phyloP scores from a whole-genome alignment of 106 monocot genomes.

The Acanthochlamys bracteata region DNA sequence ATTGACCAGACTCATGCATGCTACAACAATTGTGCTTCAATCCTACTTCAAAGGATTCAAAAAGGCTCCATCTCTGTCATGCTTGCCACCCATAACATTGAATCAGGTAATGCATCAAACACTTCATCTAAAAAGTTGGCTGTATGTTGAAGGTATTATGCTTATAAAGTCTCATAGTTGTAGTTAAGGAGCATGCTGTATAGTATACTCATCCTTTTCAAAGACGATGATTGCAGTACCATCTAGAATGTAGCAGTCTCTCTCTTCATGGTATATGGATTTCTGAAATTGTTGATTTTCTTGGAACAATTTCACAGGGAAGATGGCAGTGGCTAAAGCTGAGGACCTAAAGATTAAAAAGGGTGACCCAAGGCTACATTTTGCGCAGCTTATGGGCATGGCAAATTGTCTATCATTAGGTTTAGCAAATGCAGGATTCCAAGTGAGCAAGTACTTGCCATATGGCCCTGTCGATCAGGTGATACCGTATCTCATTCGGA shows the following conservation, averaged over 20 bases:
- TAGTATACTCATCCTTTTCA: too few relatives aligned
- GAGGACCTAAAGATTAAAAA: conserved; percentile 56
- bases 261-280: too few relatives aligned
- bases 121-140: not conserved
- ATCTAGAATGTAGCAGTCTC: too few relatives aligned
- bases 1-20: conserved; percentile 67
- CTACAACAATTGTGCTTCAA: conserved; percentile 55
- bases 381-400: conserved; percentile 97
- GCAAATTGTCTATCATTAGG: conserved; percentile 74
- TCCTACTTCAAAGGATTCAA: conserved; percentile 55
- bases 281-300: too few relatives aligned
- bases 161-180: not conserved
- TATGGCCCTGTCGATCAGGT: conserved; percentile 85
- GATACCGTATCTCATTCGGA: conserved; percentile 77
- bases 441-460: conserved; percentile 88
- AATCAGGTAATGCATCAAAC: conserved; percentile 42
- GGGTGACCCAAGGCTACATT: conserved; percentile 53
- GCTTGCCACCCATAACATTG: conserved; percentile 88
- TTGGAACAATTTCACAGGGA: conserved; percentile 20
- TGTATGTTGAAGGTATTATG: not conserved
- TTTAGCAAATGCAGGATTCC: conserved; percentile 72
- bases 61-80: conserved; percentile 42
- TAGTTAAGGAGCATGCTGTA: not conserved
- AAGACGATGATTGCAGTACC: too few relatives aligned
- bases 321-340: conserved; percentile 49